These are phyloP conservation scores for Cochlearia excelsa DNA, from an alignment of 345 rosid species.

Conservation along the genomic window DNA sequence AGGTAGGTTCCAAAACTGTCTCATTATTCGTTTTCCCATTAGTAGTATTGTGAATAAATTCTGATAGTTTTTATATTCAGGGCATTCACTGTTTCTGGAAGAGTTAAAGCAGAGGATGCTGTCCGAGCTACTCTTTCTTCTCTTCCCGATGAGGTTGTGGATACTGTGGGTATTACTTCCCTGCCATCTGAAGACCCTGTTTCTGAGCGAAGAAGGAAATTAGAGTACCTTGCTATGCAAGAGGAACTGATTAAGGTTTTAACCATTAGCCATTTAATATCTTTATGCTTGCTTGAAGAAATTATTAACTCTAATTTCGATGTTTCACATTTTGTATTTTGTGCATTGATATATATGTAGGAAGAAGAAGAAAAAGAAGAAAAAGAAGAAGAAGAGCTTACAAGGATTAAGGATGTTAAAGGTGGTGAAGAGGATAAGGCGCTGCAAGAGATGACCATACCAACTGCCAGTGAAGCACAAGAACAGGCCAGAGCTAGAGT, in stretches of 20 bases:
- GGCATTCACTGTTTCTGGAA: conserved; percentile 82
- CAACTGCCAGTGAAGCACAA: conserved; percentile 68
- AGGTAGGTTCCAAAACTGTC: conserved; percentile 38
- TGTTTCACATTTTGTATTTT: neutral
- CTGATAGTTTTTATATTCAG: conserved; percentile 39
- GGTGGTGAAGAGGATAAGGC: conserved; percentile 66
- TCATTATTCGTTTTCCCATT: conserved; percentile 1
- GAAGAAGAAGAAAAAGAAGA: conserved; percentile 85
- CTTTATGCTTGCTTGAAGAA: conserved; percentile 23
- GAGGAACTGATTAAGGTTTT: conserved; percentile 86
- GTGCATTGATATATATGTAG: conserved; percentile 41
- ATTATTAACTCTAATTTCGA: conserved; percentile 7
- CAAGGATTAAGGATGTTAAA: conserved; percentile 56
- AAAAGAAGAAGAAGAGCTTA: conserved; percentile 69
- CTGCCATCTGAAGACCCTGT: conserved; percentile 91
- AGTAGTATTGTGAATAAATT: conserved; percentile 4
- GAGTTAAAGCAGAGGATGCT: conserved; percentile 79
- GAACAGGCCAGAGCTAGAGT: conserved; percentile 69
- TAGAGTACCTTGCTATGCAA: conserved; percentile 92
- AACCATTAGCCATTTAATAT: conserved; percentile 11
- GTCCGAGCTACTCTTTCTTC: conserved; percentile 90
- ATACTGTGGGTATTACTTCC: conserved; percentile 78
- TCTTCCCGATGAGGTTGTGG: conserved; percentile 95
- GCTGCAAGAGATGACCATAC: conserved; percentile 63
- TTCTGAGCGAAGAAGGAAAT: conserved; percentile 84